Conservation (phyloP, 1,284 basidiomycete species). For the Golubevia pallescens region DNA sequence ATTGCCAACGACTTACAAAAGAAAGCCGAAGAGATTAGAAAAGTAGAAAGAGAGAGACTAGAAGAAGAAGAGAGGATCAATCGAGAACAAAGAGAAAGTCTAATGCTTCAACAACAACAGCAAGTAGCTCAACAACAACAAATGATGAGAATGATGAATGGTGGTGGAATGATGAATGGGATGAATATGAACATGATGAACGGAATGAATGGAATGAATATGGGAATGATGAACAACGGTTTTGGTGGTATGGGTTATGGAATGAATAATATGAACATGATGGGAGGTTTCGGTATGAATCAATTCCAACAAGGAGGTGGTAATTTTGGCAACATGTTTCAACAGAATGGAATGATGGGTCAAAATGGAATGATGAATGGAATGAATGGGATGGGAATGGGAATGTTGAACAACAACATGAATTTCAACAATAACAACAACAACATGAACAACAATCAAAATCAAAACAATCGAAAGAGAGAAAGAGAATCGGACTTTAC, state of each 20-base stretch:
- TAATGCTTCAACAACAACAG: constrained; percentile 36
- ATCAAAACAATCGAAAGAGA: too few relatives aligned
- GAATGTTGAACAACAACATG: too few relatives aligned
- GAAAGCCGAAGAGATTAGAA: neutral
- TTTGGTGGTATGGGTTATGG: constrained; percentile 17
- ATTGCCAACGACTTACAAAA: neutral
- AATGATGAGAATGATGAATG: constrained; percentile 2
- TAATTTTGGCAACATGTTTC: neutral
- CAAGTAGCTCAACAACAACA: constrained; percentile 8
- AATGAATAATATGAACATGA: constrained; percentile 5
- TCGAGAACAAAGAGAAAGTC: constrained; percentile 37
- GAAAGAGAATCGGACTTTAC: too few relatives aligned
- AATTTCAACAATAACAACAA: too few relatives aligned
- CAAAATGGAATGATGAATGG: constrained; percentile 4
- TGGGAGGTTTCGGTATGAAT: neutral
- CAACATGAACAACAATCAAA: too few relatives aligned
- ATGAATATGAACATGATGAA: constrained; percentile 12
- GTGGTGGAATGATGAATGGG: constrained; percentile 21
- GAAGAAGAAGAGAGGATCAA: constrained; percentile 1
- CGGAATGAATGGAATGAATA: constrained; percentile 6
- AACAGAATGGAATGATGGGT: neutral
- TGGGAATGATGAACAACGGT: constrained; percentile 16
- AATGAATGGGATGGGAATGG: neutral
- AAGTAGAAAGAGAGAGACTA: neutral
- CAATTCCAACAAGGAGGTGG: neutral